Evolutionary conservation across 768 basidiomycete genomes (phyloP).

Genomic region (Fistulinella prunicolor): DNA sequence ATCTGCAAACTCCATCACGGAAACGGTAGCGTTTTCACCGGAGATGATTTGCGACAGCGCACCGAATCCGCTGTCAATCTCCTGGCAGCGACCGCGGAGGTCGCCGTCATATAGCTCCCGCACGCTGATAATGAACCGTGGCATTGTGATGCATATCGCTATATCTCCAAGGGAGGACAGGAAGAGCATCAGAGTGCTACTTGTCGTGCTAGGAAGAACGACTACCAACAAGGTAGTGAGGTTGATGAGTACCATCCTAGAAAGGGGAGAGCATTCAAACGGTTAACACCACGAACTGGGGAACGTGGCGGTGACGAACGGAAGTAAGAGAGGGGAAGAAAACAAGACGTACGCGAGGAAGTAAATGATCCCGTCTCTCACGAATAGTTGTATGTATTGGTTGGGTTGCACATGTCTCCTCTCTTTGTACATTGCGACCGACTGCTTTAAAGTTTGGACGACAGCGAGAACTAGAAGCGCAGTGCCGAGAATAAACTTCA

Average conservation of each 20-base stretch:
- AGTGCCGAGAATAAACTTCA: slow-evolving; percentile 1
- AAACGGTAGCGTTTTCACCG: not conserved
- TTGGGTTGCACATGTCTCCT: slow-evolving; percentile 5
- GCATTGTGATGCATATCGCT: slow-evolving; percentile 3
- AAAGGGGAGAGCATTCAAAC: no score
- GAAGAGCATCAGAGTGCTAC: not conserved
- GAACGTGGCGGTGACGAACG: not conserved
- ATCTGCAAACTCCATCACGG: not conserved
- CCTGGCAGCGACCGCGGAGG: not conserved
- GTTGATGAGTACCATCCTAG: not conserved
- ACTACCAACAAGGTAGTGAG: not conserved
- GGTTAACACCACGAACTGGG: no score
- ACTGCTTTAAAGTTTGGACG: not conserved
- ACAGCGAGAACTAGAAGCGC: slow-evolving; percentile 6
- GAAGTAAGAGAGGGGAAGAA: not conserved
- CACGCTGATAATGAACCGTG: slow-evolving; percentile 15
- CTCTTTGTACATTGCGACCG: slow-evolving; percentile 2
- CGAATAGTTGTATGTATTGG: slow-evolving; percentile 2
- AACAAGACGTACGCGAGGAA: slow-evolving; percentile 10
- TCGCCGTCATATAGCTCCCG: slow-evolving; percentile 5
- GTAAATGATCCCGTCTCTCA: slow-evolving; percentile 10
- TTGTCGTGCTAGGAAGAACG: no score
- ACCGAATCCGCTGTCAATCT: slow-evolving; percentile 15
- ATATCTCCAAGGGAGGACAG: not conserved
- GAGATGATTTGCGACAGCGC: not conserved